A percentile compares a stretch with the other conserved stretches of the same genome.
Evolutionary conservation across 441 rosid species (phyloP).

Genomic region (Adansonia rubrostipa): DNA sequence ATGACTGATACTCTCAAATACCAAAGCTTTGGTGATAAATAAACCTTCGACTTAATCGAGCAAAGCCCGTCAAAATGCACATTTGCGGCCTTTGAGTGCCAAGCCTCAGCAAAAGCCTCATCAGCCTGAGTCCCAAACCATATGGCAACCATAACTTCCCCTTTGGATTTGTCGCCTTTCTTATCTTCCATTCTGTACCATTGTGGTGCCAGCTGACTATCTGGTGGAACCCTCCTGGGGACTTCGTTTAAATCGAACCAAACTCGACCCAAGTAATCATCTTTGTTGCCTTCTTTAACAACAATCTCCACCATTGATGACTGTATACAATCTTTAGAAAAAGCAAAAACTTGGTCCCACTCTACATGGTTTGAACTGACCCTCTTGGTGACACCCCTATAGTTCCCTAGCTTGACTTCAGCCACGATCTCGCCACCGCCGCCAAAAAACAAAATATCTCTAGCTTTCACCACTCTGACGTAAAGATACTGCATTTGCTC

Average conservation of each 20-base stretch:
- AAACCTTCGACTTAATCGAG: conserved; percentile 53
- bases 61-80: conserved; percentile 49
- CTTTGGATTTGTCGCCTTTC: conserved; percentile 39
- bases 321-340: conserved; percentile 57
- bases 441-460: conserved; percentile 39
- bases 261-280: conserved; percentile 51
- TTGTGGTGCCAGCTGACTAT: conserved; percentile 59
- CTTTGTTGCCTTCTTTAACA: conserved; percentile 48
- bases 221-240: conserved; percentile 57
- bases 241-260: conserved; percentile 55
- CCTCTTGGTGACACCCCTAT: conserved; percentile 51
- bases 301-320: conserved; percentile 55
- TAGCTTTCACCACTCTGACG: conserved; percentile 53
- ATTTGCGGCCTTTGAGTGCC: conserved; percentile 58
- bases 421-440: conserved; percentile 44
- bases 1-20: conserved; percentile 54
- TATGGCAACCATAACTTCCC: conserved; percentile 54
- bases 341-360: conserved; percentile 64
- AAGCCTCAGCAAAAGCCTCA: conserved; percentile 56
- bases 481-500: conserved; percentile 69
- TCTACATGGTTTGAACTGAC: conserved; percentile 35
- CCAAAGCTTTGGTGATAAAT: conserved; percentile 63
- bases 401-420: conserved; percentile 58
- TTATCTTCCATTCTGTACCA: conserved; percentile 55
- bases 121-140: conserved; percentile 70